Base-by-base conservation (phyloP, 805 yeast genomes). In the Zygosaccharomyces siamensis region DNA sequence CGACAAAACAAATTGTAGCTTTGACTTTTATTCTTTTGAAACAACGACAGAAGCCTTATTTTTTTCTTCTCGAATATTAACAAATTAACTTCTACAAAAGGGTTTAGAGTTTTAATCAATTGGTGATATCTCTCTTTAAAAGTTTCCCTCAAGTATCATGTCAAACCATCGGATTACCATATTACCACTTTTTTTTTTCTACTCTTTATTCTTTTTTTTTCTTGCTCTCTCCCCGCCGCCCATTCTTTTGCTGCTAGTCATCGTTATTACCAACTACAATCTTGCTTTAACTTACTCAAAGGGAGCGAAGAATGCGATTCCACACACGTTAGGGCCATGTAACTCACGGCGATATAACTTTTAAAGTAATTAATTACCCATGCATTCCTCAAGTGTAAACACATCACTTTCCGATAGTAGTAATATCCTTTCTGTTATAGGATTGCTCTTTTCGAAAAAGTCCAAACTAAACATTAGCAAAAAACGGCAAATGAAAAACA, bases 371-470 rank as follows among this genome's bases (percentile, higher is more conserved):
- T 14, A 33, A 33, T 16, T 8, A 21, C 7, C 16, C 21, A 33
- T 33, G 37, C 37, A 33, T 33, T 4, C 37, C 37, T 7, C 20
- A 33, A 33, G 11, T 14, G 37, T 33, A 33, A 33, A 33, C 37
- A 33, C 20, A 33, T 33, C 5, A 10, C 37, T 33, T 33, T 33
- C 37, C 37, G 8, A 14, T 33, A 33, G 21, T 14, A 10, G 37
- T 18, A 33, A 33, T 16, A 33, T 11, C 21, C 16, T 33, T 33
- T 33, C 37, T 33, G 37, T 33, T 33, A 11, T 33, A 18, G 20
- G 20, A 7, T 45, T 45, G 41, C 47, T 37, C 24, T 18, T 26
- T 38, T 38, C 12, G 36, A 41, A 11, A 45, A 45, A 11, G 7
- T 18, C 30, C 24, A 23, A 35, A 37, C 36, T 5, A 36, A 44